Evolutionary conservation across 1,139 yeast genomes (phyloP), one percentile per base, ranked within the genome.

Genomic region (Geotrichum klebahnii): DNA sequence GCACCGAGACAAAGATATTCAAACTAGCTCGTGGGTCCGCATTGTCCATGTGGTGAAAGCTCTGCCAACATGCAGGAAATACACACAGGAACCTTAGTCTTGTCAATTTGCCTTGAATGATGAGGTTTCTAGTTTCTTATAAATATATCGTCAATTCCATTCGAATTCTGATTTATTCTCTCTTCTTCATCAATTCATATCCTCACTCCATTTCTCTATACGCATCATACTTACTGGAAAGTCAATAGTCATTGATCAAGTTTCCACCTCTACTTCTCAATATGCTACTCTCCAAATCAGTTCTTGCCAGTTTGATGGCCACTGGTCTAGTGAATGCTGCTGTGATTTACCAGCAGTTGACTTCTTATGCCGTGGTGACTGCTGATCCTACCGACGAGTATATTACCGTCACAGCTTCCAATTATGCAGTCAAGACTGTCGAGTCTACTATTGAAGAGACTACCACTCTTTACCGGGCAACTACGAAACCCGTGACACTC

Each of bases 391-490:
- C 51, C n/a, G 51, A 56, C 1, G 32, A 53, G n/a, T 54, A 52
- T 44, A 58, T 56, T 24, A 61, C 64, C 1, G 57, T 61, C 20
- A 59, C 62, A 5, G 57, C 53, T 5, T 56, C 20, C 54, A 44
- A 41, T 43, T 24, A 39, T 5, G 47, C 55, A 6, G 54, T 51
- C 40, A 19, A 44, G 42, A 61, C 68, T 4, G 55, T 59, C n/a
- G 58, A 65, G 9, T 59, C 61, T 34, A 63, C 68, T 14, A 58
- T 60, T 14, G 57, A 60, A 44, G 57, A 55, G 2, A 60, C 64
- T 1, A 58, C 62, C 2, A 65, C 70, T 5, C 54, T 67, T 5
- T 63, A 60, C 51, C 52, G 53, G 22, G 61, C 61, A 5, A 58
- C 67, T 4, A 58, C 67, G 23, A 54, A 59, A 19, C 64, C 61